A percentile compares a stretch with the other conserved stretches of the same genome.
phyloP scores from a whole-genome alignment of 2,329 filamentous ascomycete genomes.

The Neofusicoccum ribis region DNA sequence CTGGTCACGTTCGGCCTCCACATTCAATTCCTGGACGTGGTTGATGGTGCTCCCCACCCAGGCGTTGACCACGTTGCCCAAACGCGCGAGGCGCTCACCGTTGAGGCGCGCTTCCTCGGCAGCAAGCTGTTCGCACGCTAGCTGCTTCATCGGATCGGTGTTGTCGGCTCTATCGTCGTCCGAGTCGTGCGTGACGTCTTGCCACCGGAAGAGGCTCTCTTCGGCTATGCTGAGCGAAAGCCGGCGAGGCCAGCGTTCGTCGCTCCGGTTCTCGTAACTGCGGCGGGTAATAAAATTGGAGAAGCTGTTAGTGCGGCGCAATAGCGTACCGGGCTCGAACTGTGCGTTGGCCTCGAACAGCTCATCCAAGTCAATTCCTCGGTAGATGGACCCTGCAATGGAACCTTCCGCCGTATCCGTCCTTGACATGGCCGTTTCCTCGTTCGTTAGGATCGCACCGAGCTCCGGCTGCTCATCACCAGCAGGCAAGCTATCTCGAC shows the following conservation, averaged over 20 bases:
- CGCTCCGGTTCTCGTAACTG: slow-evolving; percentile 19
- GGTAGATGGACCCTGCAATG: slow-evolving; percentile 59
- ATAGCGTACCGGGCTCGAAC: slow-evolving; percentile 46
- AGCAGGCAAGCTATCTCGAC: slow-evolving; percentile 22
- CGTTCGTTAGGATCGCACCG: slow-evolving; percentile 19
- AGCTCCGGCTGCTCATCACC: slow-evolving; percentile 27
- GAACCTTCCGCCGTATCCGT: slow-evolving; percentile 53
- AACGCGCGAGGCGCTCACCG: slow-evolving; percentile 52
- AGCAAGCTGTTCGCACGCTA: slow-evolving; percentile 39
- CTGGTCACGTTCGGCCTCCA: slow-evolving; percentile 62
- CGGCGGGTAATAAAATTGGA: slow-evolving; percentile 27
- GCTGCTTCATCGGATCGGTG: slow-evolving; percentile 29
- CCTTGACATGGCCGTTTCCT: slow-evolving; percentile 29
- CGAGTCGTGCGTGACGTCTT: slow-evolving; percentile 46
- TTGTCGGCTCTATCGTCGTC: slow-evolving; percentile 39
- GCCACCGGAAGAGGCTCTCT: slow-evolving; percentile 71
- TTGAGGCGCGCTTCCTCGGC: slow-evolving; percentile 60
- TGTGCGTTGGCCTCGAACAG: slow-evolving; percentile 51
- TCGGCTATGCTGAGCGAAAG: slow-evolving; percentile 76
- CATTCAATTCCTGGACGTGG: slow-evolving; percentile 60
- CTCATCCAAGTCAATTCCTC: slow-evolving; percentile 60
- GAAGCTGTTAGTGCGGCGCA: slow-evolving; percentile 65
- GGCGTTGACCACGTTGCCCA: slow-evolving; percentile 56
- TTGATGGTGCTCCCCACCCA: slow-evolving; percentile 64
- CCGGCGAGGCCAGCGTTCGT: slow-evolving; percentile 64